Percentiles rank a stretch among this genome's conserved stretches.
Conservation (phyloP, 257 asterid genomes). For the Salvia rosmarinus region DNA sequence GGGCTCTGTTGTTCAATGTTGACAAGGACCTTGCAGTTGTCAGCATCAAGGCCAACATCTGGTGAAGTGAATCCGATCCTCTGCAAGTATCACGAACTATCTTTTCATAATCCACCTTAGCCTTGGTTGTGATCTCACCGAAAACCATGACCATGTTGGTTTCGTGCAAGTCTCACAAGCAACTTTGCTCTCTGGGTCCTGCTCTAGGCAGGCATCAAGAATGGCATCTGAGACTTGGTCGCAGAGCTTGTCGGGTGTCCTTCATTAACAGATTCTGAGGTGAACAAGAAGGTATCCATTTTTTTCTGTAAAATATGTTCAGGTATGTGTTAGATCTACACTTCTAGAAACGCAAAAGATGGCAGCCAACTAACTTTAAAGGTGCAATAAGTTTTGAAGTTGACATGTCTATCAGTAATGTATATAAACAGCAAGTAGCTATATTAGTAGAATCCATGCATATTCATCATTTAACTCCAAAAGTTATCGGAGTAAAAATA, state of each 20-base stretch:
- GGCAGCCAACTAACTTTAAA: neutral
- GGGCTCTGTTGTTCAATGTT: slow-evolving; percentile 95
- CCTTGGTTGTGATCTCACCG: slow-evolving; percentile 94
- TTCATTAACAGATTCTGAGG: slow-evolving; percentile 88
- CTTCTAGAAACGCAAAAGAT: neutral
- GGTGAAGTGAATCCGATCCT: slow-evolving; percentile 79
- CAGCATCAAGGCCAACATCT: slow-evolving; percentile 95
- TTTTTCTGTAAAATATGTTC: slow-evolving; percentile 38
- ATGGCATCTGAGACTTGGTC: slow-evolving; percentile 95
- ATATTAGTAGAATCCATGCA: neutral
- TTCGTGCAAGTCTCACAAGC: slow-evolving; percentile 93
- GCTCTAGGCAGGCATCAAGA: slow-evolving; percentile 88
- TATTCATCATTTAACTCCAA: neutral
- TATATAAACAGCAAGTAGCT: neutral
- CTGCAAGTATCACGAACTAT: slow-evolving; percentile 86
- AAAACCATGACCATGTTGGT: slow-evolving; percentile 97
- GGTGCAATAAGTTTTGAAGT: neutral
- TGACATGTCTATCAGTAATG: neutral
- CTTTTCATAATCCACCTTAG: slow-evolving; percentile 72
- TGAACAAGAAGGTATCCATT: slow-evolving; percentile 82
- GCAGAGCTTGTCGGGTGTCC: slow-evolving; percentile 95
- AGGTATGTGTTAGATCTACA: slow-evolving; percentile 3
- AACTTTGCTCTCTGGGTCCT: slow-evolving; percentile 88
- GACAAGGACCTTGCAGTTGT: slow-evolving; percentile 91
- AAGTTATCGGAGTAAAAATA: neutral